A percentile compares a stretch with the other conserved stretches of the same genome.
phyloP scores from a whole-genome alignment of 1,284 basidiomycete species.

The Apiotrichum siamense region DNA sequence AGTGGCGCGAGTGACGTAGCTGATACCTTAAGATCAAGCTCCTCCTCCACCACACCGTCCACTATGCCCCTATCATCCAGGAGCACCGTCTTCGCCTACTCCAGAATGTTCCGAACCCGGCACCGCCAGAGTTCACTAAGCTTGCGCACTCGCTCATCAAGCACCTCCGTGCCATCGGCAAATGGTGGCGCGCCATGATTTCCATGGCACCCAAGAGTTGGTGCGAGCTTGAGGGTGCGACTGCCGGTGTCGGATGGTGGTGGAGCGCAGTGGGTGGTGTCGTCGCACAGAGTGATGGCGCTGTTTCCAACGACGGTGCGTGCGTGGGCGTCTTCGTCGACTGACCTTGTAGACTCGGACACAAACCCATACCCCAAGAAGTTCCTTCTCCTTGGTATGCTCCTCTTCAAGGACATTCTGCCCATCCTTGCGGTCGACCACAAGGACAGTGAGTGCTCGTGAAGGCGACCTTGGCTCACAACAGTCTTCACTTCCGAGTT shows the following conservation, averaged over 20 bases:
- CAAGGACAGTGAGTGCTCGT: slow-evolving; percentile 33
- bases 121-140: slow-evolving; percentile 19
- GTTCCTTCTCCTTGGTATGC: slow-evolving; percentile 77
- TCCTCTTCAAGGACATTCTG: slow-evolving; percentile 69
- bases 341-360: slow-evolving; percentile 30
- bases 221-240: slow-evolving; percentile 37
- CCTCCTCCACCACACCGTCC: slow-evolving; percentile 37
- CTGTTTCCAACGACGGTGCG: slow-evolving; percentile 44
- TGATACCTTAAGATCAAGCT: slow-evolving; percentile 25
- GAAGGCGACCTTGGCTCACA: neutral
- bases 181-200: slow-evolving; percentile 46
- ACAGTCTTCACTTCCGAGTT: slow-evolving; percentile 67
- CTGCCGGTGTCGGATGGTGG: slow-evolving; percentile 46
- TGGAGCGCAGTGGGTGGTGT: slow-evolving; percentile 46
- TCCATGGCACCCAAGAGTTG: slow-evolving; percentile 44
- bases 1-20: slow-evolving; percentile 10
- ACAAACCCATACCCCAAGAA: slow-evolving; percentile 46
- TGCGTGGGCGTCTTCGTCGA: neutral
- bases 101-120: slow-evolving; percentile 11
- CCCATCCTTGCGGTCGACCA: slow-evolving; percentile 43
- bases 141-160: slow-evolving; percentile 36
- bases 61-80: slow-evolving; percentile 41
- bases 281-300: slow-evolving; percentile 38
- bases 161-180: slow-evolving; percentile 44
- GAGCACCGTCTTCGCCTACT: slow-evolving; percentile 33